phyloP scores from a whole-genome alignment of 495 filamentous ascomycete species.

The Aspergillus haitiensis region DNA sequence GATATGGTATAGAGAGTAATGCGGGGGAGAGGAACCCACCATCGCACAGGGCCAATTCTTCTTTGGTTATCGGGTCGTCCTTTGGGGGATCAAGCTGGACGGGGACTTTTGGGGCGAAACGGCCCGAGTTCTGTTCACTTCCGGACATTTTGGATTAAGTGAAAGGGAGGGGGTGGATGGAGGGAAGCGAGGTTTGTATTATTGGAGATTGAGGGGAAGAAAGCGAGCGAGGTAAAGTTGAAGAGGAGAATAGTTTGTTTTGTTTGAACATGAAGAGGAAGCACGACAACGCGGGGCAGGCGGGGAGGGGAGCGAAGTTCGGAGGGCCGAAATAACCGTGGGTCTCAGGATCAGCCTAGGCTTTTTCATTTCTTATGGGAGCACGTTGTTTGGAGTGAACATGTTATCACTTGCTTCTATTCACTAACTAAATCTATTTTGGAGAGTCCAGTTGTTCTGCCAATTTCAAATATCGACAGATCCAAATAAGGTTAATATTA shows the following conservation, averaged over 20 bases:
- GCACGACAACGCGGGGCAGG: slow-evolving; percentile 23
- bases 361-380: not conserved
- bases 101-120: slow-evolving; percentile 82
- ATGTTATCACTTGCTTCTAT: not conserved
- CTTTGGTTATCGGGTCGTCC: slow-evolving; percentile 74
- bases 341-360: not conserved
- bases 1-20: slow-evolving; percentile 1
- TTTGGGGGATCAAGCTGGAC: slow-evolving; percentile 84
- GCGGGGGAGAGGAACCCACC: slow-evolving; percentile 51
- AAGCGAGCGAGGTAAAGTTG: not conserved
- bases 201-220: not conserved
- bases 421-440: no score
- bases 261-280: not conserved
- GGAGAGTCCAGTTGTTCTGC: not conserved
- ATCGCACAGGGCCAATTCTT: slow-evolving; percentile 76
- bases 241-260: slow-evolving; percentile 6
- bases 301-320: slow-evolving; percentile 24
- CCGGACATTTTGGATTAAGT: slow-evolving; percentile 35
- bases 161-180: not conserved
- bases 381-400: not conserved
- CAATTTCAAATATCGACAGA: not conserved
- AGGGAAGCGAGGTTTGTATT: not conserved
- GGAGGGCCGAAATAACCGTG: slow-evolving; percentile 18
- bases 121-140: slow-evolving; percentile 43
- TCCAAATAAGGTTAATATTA: not conserved